Percentiles rank a stretch among this genome's conserved stretches.
Conservation (phyloP, 768 basidiomycete genomes). For the Pisolithus orientalis region DNA sequence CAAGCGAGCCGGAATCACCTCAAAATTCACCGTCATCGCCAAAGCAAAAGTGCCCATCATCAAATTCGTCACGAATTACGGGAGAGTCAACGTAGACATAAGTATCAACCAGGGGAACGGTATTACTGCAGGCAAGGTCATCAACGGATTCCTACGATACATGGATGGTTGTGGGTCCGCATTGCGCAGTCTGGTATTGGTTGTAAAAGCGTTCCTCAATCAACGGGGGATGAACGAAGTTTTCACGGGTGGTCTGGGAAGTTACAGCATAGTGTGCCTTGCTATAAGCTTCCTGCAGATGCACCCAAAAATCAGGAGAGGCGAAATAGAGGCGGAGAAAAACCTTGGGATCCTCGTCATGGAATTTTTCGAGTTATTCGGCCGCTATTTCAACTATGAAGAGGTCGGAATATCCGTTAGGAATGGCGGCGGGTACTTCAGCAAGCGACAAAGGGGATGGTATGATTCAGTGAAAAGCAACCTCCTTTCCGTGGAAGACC, state of each 20-base stretch:
- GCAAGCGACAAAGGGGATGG: slow-evolving; percentile 82
- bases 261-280: slow-evolving; percentile 90
- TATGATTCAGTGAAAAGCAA: slow-evolving; percentile 46
- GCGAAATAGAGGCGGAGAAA: slow-evolving; percentile 78
- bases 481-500: slow-evolving; percentile 87
- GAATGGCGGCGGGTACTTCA: slow-evolving; percentile 85
- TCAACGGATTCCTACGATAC: slow-evolving; percentile 72
- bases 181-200: slow-evolving; percentile 75
- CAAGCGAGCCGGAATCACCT: slow-evolving; percentile 67
- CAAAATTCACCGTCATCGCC: slow-evolving; percentile 79
- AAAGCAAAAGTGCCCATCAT: slow-evolving; percentile 96
- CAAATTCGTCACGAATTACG: slow-evolving; percentile 83
- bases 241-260: slow-evolving; percentile 91
- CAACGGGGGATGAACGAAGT: slow-evolving; percentile 97
- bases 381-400: slow-evolving; percentile 84
- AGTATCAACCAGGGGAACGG: slow-evolving; percentile 90
- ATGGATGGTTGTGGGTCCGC: slow-evolving; percentile 55
- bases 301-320: slow-evolving; percentile 89
- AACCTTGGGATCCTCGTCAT: slow-evolving; percentile 93
- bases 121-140: slow-evolving; percentile 66
- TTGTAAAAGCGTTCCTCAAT: slow-evolving; percentile 85
- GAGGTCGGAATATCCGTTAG: slow-evolving; percentile 85
- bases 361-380: slow-evolving; percentile 98
- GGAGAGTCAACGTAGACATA: slow-evolving; percentile 86
- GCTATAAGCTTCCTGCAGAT: slow-evolving; percentile 94